These are phyloP conservation scores for Pulveroboletus frians DNA, from an alignment of 768 basidiomycete genomes.

Conservation along the genomic window DNA sequence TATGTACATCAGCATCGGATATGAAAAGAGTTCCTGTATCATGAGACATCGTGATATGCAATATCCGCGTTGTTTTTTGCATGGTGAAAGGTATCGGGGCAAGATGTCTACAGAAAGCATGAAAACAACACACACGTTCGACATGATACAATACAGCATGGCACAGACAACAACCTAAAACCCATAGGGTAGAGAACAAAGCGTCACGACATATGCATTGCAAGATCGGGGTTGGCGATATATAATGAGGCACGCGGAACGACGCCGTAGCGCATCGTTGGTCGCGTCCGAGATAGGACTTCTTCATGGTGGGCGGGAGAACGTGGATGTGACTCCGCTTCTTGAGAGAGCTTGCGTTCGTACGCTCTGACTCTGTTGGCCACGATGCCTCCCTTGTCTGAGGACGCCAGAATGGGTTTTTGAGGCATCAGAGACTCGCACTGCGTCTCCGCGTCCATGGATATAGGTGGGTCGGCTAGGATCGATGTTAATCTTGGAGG, in stretches of 20 bases:
- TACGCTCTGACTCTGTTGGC: constrained; percentile 51
- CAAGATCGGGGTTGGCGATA: constrained; percentile 58
- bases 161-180: constrained; percentile 1
- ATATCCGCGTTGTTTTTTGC: neutral
- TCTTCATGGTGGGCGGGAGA: constrained; percentile 38
- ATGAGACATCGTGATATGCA: neutral
- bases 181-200: neutral
- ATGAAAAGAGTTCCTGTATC: neutral
- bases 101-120: constrained; percentile 2
- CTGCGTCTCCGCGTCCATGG: constrained; percentile 3
- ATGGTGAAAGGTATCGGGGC: constrained; percentile 7
- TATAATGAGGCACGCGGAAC: constrained; percentile 59
- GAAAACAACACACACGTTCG: constrained; percentile 3
- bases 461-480: neutral
- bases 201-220: constrained; percentile 11
- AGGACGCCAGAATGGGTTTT: neutral
- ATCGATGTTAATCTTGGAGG: constrained; percentile 13
- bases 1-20: neutral
- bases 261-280: constrained; percentile 57
- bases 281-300: constrained; percentile 35
- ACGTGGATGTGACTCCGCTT: constrained; percentile 39
- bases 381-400: constrained; percentile 30
- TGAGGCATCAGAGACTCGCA: neutral
- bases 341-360: constrained; percentile 56
- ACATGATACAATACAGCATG: constrained; percentile 5